These are phyloP conservation scores for Blastocystis sp. DNA, from an alignment of 352 stramenopile species.

Conservation along the genomic window DNA sequence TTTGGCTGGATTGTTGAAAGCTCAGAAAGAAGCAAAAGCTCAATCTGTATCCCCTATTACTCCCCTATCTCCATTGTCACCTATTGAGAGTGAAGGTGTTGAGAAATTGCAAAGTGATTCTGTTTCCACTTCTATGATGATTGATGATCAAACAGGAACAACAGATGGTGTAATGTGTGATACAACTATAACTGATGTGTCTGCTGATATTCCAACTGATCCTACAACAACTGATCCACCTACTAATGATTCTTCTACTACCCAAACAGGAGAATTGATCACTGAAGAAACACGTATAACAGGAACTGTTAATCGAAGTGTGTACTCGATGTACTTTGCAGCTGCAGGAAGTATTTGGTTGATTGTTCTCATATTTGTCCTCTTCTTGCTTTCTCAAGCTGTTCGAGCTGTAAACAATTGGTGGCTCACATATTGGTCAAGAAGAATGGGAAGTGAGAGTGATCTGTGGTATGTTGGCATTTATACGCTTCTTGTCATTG, in stretches of 20 bases:
- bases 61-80: neutral
- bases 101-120: no score
- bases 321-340: constrained; percentile 70
- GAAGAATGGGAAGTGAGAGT: constrained; percentile 69
- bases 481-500: constrained; percentile 72
- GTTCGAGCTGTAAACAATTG: constrained; percentile 78
- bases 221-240: neutral
- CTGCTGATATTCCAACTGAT: no score
- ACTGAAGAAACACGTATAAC: constrained; percentile 67
- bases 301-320: constrained; percentile 67
- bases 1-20: neutral
- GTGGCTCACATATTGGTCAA: constrained; percentile 88
- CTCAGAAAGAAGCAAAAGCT: neutral
- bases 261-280: constrained; percentile 65
- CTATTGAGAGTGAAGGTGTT: no score
- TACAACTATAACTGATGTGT: neutral
- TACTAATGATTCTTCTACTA: no score
- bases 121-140: no score
- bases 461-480: constrained; percentile 77
- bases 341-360: constrained; percentile 69
- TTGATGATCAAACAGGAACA: no score
- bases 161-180: no score
- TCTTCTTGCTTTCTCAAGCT: constrained; percentile 76
- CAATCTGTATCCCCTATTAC: neutral
- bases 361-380: constrained; percentile 67